phyloP scores from a whole-genome alignment of 371 early-diverging fungal genomes.

The Mucor indicus region DNA sequence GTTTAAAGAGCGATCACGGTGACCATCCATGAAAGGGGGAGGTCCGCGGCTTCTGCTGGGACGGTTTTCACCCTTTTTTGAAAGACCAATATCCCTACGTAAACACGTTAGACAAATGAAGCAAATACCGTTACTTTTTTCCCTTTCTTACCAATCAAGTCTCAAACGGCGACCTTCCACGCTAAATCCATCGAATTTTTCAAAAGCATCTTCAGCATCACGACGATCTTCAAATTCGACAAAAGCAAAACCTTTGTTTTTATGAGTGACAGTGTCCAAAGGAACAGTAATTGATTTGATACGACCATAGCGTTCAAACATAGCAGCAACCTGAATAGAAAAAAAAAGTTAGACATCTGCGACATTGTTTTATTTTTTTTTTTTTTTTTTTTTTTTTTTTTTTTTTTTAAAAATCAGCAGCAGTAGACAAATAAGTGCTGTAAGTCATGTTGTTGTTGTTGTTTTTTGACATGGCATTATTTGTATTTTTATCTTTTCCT shows the following conservation, averaged over 20 bases:
- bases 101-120: no score
- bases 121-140: no score
- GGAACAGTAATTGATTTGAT: constrained; percentile 68
- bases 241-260: constrained; percentile 83
- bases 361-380: no score
- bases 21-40: constrained; percentile 22
- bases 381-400: no score
- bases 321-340: constrained; percentile 42
- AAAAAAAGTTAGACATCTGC: no score
- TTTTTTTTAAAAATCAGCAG: no score
- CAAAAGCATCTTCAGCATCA: constrained; percentile 76
- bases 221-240: constrained; percentile 74
- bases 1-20: constrained; percentile 11
- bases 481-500: constrained; percentile 21
- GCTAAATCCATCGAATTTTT: constrained; percentile 67
- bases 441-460: not conserved
- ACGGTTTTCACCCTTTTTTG: constrained; percentile 60
- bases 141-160: constrained; percentile 71
- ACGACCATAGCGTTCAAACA: constrained; percentile 76
- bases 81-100: constrained; percentile 68
- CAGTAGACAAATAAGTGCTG: no score
- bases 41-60: constrained; percentile 17
- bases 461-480: constrained; percentile 3
- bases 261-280: constrained; percentile 66
- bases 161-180: constrained; percentile 76